Conservation (phyloP, 495 filamentous ascomycete species). For the Bathelium albidoporum region DNA sequence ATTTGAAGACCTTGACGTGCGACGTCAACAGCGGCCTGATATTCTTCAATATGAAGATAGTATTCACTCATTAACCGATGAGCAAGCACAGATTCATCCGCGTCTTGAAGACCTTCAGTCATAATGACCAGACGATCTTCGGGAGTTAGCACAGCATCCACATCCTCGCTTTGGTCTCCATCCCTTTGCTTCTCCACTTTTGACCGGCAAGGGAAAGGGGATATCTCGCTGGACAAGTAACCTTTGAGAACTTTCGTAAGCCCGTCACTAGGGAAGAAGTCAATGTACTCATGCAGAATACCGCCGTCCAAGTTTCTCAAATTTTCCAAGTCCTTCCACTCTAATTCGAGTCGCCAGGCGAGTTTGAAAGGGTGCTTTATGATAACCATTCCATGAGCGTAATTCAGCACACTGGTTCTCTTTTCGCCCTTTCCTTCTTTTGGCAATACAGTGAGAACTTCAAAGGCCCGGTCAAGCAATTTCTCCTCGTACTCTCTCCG, state of each 20-base stretch:
- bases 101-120: slow-evolving; percentile 66
- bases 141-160: slow-evolving; percentile 37
- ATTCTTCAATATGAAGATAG: slow-evolving; percentile 75
- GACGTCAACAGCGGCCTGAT: slow-evolving; percentile 71
- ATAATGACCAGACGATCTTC: slow-evolving; percentile 72
- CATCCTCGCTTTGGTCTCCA: slow-evolving; percentile 29
- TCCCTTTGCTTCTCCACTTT: slow-evolving; percentile 27
- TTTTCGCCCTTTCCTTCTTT: slow-evolving; percentile 55
- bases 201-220: slow-evolving; percentile 53
- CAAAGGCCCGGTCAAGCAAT: slow-evolving; percentile 67
- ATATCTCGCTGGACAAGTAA: slow-evolving; percentile 73
- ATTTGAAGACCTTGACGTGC: slow-evolving; percentile 60
- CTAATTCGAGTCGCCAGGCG: slow-evolving; percentile 81
- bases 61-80: slow-evolving; percentile 79
- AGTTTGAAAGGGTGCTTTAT: slow-evolving; percentile 85
- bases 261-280: slow-evolving; percentile 75
- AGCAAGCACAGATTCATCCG: slow-evolving; percentile 63
- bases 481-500: slow-evolving; percentile 85
- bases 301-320: slow-evolving; percentile 56
- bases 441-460: slow-evolving; percentile 58
- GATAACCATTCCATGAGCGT: slow-evolving; percentile 86
- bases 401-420: slow-evolving; percentile 54
- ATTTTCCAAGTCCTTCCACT: slow-evolving; percentile 74
- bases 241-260: slow-evolving; percentile 69
- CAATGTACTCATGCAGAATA: slow-evolving; percentile 65